phyloP scores from a whole-genome alignment of 768 basidiomycete species.

The Lactarius hatsudake region DNA sequence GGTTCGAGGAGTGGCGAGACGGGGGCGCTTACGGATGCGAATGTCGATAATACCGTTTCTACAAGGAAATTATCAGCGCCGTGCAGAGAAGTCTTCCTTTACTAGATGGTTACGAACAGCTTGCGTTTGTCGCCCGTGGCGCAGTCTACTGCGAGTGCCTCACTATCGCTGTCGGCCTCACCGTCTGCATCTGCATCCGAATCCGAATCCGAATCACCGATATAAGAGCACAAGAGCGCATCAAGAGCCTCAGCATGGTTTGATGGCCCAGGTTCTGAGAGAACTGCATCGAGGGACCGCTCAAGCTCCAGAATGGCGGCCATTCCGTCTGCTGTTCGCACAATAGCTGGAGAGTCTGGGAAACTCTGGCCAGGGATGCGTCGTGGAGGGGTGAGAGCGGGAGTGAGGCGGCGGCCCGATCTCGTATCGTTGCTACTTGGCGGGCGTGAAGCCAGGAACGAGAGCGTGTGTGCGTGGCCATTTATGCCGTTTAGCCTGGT shows the following conservation, averaged over 20 bases:
- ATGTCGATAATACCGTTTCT: slow-evolving; percentile 37
- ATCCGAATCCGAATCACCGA: slow-evolving; percentile 26
- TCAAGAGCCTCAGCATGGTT: slow-evolving; percentile 12
- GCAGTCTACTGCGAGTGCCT: slow-evolving; percentile 33
- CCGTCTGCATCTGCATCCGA: slow-evolving; percentile 32
- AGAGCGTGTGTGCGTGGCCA: slow-evolving; percentile 42
- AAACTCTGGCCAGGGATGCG: slow-evolving; percentile 49
- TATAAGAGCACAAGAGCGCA: slow-evolving; percentile 16
- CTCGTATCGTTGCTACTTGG: slow-evolving; percentile 28
- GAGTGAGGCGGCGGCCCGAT: slow-evolving; percentile 16
- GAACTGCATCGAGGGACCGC: slow-evolving; percentile 40
- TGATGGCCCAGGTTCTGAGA: slow-evolving; percentile 21
- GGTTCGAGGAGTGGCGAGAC: slow-evolving; percentile 38
- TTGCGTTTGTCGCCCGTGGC: slow-evolving; percentile 64
- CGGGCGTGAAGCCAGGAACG: slow-evolving; percentile 39
- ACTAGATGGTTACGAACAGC: slow-evolving; percentile 36
- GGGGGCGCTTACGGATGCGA: slow-evolving; percentile 62
- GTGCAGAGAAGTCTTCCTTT: not conserved
- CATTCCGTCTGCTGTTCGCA: slow-evolving; percentile 77
- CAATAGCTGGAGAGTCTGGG: slow-evolving; percentile 62
- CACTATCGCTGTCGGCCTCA: slow-evolving; percentile 34
- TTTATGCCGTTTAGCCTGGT: slow-evolving; percentile 39
- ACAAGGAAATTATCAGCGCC: not conserved
- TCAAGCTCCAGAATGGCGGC: slow-evolving; percentile 60
- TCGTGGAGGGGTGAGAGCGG: slow-evolving; percentile 30